Evolutionary conservation across 2,329 filamentous ascomycete genomes (phyloP).

Genomic region (Scytalidium sp.): DNA sequence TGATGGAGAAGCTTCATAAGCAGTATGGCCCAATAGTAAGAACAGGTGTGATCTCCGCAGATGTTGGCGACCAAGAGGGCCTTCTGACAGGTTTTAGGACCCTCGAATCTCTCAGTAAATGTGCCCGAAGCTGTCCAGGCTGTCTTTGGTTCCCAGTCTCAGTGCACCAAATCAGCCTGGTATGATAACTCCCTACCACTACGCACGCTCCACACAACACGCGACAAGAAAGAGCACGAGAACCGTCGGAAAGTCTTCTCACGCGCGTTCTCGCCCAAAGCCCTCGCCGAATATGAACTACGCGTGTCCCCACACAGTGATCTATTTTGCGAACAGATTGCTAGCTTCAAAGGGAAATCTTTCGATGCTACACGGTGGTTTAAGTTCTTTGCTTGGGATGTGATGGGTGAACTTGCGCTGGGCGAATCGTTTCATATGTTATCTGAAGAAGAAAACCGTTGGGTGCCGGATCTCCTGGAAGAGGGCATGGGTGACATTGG

Average conservation of each 20-base stretch:
- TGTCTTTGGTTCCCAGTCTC: constrained; percentile 12
- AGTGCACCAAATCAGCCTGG: constrained; percentile 18
- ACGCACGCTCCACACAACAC: constrained; percentile 10
- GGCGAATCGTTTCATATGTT: constrained; percentile 21
- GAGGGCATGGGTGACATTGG: constrained; percentile 12
- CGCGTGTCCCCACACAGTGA: constrained; percentile 14
- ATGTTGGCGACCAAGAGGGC: too few species aligned
- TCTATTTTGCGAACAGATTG: constrained; percentile 12
- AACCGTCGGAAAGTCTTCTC: constrained; percentile 19
- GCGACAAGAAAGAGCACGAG: constrained; percentile 17
- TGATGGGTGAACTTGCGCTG: constrained; percentile 24
- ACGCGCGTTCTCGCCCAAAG: constrained; percentile 19
- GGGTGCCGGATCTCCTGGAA: constrained; percentile 11
- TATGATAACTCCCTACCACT: constrained; percentile 17
- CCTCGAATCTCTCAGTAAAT: constrained; percentile 15
- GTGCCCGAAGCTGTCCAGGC: constrained; percentile 15
- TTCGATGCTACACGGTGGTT: constrained; percentile 19
- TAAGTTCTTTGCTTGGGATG: constrained; percentile 21
- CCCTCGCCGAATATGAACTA: constrained; percentile 19
- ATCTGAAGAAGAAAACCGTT: constrained; percentile 1
- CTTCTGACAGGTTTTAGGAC: too few species aligned
- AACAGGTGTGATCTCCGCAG: too few species aligned
- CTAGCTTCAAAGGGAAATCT: constrained; percentile 11
- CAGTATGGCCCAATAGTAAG: not conserved
- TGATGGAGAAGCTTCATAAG: constrained; percentile 4